Evolutionary conservation across 2,329 filamentous ascomycete genomes (phyloP).

Genomic region (Xylariaceae sp.): DNA sequence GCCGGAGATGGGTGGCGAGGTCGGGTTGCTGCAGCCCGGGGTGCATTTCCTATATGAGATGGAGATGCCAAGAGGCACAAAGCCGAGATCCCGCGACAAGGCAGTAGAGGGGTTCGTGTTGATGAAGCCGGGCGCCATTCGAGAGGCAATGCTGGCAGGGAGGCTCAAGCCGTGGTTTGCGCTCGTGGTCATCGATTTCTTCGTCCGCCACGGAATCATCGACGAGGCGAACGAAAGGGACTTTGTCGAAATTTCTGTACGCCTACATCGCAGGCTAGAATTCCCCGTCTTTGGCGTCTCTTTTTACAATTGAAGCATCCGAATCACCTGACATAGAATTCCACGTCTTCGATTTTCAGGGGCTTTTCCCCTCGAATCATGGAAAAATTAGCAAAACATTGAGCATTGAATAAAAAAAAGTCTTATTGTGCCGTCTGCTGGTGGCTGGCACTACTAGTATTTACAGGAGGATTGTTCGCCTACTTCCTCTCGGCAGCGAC

Average conservation of each 20-base stretch:
- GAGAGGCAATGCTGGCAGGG: constrained; percentile 50
- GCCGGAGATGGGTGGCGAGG: constrained; percentile 58
- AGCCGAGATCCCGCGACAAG: constrained; percentile 57
- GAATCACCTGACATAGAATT: neutral
- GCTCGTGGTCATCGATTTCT: constrained; percentile 64
- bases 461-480: constrained; percentile 11
- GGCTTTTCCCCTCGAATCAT: neutral
- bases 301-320: constrained; percentile 1
- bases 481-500: constrained; percentile 30
- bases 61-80: constrained; percentile 47
- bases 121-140: constrained; percentile 48
- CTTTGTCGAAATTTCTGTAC: constrained; percentile 54
- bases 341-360: neutral
- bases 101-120: constrained; percentile 54
- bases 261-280: constrained; percentile 26
- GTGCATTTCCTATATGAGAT: constrained; percentile 68
- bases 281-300: constrained; percentile 13
- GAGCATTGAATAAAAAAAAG: constrained; percentile 1
- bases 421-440: constrained; percentile 9
- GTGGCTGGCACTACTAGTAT: constrained; percentile 13
- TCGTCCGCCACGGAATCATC: constrained; percentile 62
- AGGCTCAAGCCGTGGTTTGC: constrained; percentile 71
- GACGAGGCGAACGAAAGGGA: constrained; percentile 60
- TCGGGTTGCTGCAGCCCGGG: constrained; percentile 57
- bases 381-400: neutral